Conservation (phyloP, 1,284 basidiomycete genomes). For the Dichomitus squalens region DNA sequence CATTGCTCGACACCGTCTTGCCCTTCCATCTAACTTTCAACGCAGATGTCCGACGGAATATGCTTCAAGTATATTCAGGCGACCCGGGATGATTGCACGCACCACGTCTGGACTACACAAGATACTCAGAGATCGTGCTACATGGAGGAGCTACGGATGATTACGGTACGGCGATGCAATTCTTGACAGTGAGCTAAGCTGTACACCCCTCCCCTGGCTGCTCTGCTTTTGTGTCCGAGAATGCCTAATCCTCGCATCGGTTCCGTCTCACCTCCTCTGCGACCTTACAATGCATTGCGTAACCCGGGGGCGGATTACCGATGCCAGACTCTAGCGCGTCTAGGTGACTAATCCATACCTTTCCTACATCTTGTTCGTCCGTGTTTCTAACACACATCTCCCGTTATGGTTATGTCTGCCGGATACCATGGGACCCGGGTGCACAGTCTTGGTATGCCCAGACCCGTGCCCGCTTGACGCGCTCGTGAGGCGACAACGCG, state of each 20-base stretch:
- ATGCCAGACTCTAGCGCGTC: background rate
- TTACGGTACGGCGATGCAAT: background rate
- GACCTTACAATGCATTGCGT: background rate
- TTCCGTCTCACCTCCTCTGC: background rate
- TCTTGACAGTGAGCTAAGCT: background rate
- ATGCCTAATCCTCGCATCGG: background rate
- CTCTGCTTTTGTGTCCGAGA: background rate
- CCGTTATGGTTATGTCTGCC: background rate
- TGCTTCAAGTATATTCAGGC: too few relatives aligned
- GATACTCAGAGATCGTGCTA: too few relatives aligned
- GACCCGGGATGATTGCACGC: too few relatives aligned
- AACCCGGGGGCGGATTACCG: background rate
- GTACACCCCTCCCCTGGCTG: background rate
- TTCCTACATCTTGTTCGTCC: background rate
- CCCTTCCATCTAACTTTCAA: too few relatives aligned
- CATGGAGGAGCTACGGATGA: background rate
- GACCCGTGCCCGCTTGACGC: background rate
- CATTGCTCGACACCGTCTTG: background rate
- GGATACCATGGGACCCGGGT: background rate
- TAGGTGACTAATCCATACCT: background rate
- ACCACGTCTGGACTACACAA: too few relatives aligned
- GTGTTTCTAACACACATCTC: background rate
- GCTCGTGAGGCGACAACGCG: slow-evolving; percentile 1
- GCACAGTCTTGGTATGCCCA: background rate
- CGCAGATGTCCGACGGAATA: too few relatives aligned